Evolutionary conservation across 2,329 filamentous ascomycete species (phyloP), one percentile per base, ranked within the genome.

Genomic region (Hymenoscyphus repandus): DNA sequence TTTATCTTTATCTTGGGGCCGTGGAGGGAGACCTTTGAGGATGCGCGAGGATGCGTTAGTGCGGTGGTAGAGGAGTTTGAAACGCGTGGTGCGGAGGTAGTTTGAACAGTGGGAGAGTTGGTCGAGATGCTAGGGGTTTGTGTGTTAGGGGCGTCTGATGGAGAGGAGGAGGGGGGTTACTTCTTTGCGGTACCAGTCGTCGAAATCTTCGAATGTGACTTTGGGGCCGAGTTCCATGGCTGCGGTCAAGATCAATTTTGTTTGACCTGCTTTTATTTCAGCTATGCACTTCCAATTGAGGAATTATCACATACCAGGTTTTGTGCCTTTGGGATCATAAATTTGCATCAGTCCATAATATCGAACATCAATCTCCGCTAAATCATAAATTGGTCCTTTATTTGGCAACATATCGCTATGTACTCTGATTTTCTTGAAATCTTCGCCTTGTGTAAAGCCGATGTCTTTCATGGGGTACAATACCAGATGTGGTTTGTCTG

Each of bases 141-240:
- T n/a, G 5, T 15, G 27, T 51, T 33, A 50, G 36, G 46, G 4
- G 37, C 30, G 3, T 9, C 11, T n/a, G 3, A 44, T 33, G 13
- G n/a, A 5, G 33, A 12, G 10, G 12, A 9, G 33, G 10, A 31
- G 43, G 15, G n/a, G 4, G 11, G 11, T 11, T 22, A 54, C 52
- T 37, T 57, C 54, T 40, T 54, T 43, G 10, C 48, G 39, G 31
- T 57, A 57, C 54, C 54, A 57, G 17, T 50, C 41, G 40, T 51
- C 33, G 18, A 57, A 50, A 32, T 57, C 54, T 33, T 50, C 30
- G 17, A 52, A 49, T 2, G 30, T 45, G 6, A 52, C 33, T n/a
- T 36, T 20, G 11, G 47, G 49, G 3, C 46, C 44, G 3, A 52
- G 40, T 12, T 54, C 52, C 15, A 57, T 44, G 12, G 45, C 52